These are phyloP conservation scores for Candida pseudoviswanathii DNA, from an alignment of 1,139 yeast genomes.

Conservation along the genomic window DNA sequence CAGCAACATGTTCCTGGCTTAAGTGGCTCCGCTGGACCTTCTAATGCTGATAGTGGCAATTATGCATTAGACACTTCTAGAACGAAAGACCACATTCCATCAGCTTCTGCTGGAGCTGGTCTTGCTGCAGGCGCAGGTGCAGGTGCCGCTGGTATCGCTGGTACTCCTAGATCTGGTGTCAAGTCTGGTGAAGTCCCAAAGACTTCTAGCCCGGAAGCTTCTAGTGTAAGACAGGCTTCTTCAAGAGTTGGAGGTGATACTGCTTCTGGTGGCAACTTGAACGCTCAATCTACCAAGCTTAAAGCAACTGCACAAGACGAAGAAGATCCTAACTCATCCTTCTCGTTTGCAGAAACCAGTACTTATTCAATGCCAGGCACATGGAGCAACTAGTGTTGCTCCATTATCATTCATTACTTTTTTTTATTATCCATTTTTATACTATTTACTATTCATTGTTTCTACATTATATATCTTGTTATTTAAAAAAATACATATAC, in stretches of 20 bases:
- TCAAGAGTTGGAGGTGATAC: neutral
- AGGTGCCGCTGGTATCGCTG: neutral
- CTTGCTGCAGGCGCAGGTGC: too few relatives aligned
- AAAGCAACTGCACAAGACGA: conserved; percentile 7
- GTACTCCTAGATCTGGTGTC: neutral
- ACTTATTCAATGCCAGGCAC: conserved; percentile 16
- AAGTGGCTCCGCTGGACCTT: neutral
- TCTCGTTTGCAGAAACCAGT: conserved; percentile 6
- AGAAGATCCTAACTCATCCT: conserved; percentile 8
- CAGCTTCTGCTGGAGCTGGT: neutral
- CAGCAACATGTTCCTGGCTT: neutral
- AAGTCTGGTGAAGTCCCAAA: conserved; percentile 1
- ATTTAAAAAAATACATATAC: neutral
- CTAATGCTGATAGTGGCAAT: neutral
- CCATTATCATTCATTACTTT: neutral
- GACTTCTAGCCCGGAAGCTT: neutral
- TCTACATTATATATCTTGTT: neutral
- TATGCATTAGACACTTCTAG: neutral
- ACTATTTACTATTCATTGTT: conserved; percentile 2
- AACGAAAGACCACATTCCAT: neutral
- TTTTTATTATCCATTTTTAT: neutral
- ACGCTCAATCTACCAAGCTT: too few relatives aligned
- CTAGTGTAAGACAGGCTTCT: neutral
- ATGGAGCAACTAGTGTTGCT: conserved; percentile 8
- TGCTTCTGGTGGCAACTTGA: neutral